Base-by-base conservation (phyloP, 2,329 filamentous ascomycete species). In the Pyrenochaeta sp. region DNA sequence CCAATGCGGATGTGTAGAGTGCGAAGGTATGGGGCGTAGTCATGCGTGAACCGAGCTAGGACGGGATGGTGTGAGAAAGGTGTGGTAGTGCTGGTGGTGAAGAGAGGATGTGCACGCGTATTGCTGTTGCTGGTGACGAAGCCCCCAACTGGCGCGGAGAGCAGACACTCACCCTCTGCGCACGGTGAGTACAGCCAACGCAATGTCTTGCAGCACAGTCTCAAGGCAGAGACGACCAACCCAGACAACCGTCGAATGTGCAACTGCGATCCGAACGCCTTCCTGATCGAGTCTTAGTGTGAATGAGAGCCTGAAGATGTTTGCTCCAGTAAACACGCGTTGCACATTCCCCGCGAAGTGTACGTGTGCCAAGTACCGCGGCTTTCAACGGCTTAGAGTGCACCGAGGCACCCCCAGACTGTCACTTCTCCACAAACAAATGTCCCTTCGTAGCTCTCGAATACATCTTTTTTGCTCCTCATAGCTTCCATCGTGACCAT, bases 351-450 rank as follows among this genome's bases (percentile, higher is more conserved):
- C 64, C 60, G 58, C 64, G 47, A 45, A 62, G 51, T 40, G 58
- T 44, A 51, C 62, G 60, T 64, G 30, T 40, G 61, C 63, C 63
- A 69, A 68, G 65, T 52, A 52, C 37, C 36, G 56, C 72, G 72
- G 68, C 56, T 68, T 54, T 51, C 50, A 24, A 55, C 71, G 70
- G 71, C 60, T 72, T 67, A 64, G 53, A 52, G 43, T 47, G 40
- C 58, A 59, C 71, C 71, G 66, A 70, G 71, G 71, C 68, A 59
- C 59, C 61, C 61, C 54, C 58, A 61, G 47, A 48, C 56, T 62
- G 54, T 36, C 45, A 54, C 52, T 58, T 53, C 54, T 51, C 50
- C 57, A 54, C 56, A 59, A 58, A 56, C 43, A 54, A 51, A 59
- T 64, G 61, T 61, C 54, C 56, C 62, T 64, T 50, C 58, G 60